Base-by-base conservation (phyloP, 2,329 filamentous ascomycete species). In the Pseudopithomyces chartarum region DNA sequence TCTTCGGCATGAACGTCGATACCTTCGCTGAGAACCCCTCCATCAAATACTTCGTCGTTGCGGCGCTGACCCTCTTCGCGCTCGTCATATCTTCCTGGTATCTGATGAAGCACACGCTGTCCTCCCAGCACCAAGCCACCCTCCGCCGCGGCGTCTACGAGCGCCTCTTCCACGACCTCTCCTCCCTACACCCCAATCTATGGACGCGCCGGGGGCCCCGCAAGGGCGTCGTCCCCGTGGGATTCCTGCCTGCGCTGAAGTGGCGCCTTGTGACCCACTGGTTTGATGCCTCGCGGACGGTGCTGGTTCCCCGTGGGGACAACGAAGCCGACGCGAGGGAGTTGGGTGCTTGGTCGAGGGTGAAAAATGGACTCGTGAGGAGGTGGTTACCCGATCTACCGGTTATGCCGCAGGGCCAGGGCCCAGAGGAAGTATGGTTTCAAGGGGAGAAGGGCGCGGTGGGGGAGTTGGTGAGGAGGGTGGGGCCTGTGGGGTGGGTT, bases 1-100 rank as follows among this genome's bases (percentile, higher is more conserved):
- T 82, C 65, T 82, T 81, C 58, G 80, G 80, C 40, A 83, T 83
- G 81, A 83, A 84, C 61, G 81, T 84, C 15, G 73, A 79, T 57
- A 74, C 74, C 1, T 82, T 84, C 54, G 62, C 73, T 46, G 54
- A 63, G 46, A 71, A 77, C 36, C 80, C 79, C 1, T 70, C 65
- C 23, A 77, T 83, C 15, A 81, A 80, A 64, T 82, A 79, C 78
- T 84, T 80, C 61, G 83, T 84, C 65, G 75, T 84, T 40, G 60
- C 74, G 6, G 71, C 77, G 0, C 67, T 79, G 15, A 78, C 81
- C 0, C 75, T 84, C 51, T 79, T 83, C 70, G 26, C 77, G 13
- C 55, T 78, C 20, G 77, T 84, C 23, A 58, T 84, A 6, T 54
- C 78, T 6, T 61, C 77, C 19, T 83, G 81, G 78, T 83, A 80